Percentiles rank a stretch among this genome's conserved stretches.
Evolutionary conservation across 768 basidiomycete species (phyloP).

Genomic region (Termitomyces sp.): DNA sequence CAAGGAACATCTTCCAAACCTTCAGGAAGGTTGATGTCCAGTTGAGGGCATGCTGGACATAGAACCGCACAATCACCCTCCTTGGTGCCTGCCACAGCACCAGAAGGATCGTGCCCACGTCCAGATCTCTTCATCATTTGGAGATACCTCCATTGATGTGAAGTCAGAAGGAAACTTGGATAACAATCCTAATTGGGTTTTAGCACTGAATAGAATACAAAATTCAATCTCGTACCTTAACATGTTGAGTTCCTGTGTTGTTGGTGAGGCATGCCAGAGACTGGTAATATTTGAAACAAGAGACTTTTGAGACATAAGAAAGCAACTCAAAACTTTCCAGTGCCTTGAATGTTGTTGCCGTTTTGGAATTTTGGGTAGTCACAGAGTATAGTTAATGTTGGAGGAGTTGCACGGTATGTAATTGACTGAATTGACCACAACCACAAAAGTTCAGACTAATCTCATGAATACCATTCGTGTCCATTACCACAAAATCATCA

Average conservation of each 20-base stretch:
- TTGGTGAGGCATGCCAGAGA: not conserved
- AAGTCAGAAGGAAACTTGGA: constrained; percentile 2
- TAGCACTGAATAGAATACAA: too few species aligned
- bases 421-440: constrained; percentile 3
- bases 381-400: constrained; percentile 5
- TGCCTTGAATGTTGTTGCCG: not conserved
- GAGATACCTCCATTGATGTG: constrained; percentile 16
- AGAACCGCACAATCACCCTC: constrained; percentile 22
- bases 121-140: constrained; percentile 15
- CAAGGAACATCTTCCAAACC: constrained; percentile 18
- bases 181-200: constrained; percentile 14
- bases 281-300: not conserved
- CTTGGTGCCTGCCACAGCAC: constrained; percentile 9
- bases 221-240: not conserved
- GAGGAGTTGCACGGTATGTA: constrained; percentile 12
- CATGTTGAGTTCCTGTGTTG: not conserved
- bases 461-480: constrained; percentile 3
- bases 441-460: constrained; percentile 11
- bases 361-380: not conserved
- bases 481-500: constrained; percentile 3
- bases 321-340: not conserved
- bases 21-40: constrained; percentile 22
- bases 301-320: not conserved
- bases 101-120: constrained; percentile 15
- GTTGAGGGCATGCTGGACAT: constrained; percentile 30